Conservation (phyloP, 1,284 basidiomycete species). For the Mycosarcoma maydis region DNA sequence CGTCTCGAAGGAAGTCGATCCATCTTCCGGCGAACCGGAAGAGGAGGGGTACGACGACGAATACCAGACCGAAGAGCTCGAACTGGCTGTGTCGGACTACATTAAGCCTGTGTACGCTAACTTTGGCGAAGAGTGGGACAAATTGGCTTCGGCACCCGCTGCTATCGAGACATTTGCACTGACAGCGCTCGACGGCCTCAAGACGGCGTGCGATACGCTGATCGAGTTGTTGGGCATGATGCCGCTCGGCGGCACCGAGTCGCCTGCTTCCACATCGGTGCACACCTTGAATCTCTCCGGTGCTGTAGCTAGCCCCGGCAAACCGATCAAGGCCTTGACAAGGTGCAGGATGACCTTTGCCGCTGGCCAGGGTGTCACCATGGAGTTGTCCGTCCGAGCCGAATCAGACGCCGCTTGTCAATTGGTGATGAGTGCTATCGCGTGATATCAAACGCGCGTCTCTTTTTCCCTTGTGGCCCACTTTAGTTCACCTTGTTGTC, state of each 20-base stretch:
- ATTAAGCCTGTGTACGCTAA: constrained; percentile 90
- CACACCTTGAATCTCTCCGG: constrained; percentile 95
- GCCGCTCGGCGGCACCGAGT: constrained; percentile 75
- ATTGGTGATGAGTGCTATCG: constrained; percentile 88
- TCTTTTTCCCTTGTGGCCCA: too few species aligned
- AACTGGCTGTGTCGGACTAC: constrained; percentile 89
- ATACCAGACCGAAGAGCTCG: constrained; percentile 95
- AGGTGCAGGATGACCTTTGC: constrained; percentile 95
- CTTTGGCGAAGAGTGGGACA: constrained; percentile 94
- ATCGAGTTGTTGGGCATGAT: constrained; percentile 97
- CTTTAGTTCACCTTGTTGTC: too few species aligned
- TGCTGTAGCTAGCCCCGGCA: constrained; percentile 80
- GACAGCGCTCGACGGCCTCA: constrained; percentile 89
- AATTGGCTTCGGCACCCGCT: constrained; percentile 71
- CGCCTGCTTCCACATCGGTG: constrained; percentile 77
- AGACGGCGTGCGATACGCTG: constrained; percentile 86
- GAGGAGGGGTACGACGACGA: constrained; percentile 99
- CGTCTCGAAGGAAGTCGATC: constrained; percentile 96
- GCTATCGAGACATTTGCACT: constrained; percentile 94
- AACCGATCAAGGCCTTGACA: constrained; percentile 87
- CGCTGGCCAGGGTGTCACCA: constrained; percentile 87
- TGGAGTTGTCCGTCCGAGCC: constrained; percentile 91
- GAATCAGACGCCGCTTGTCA: constrained; percentile 86
- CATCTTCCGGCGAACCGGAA: constrained; percentile 93
- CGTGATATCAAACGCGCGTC: too few species aligned